Conservation (phyloP, 164 flowering plant species). For the Malania oleifera region DNA sequence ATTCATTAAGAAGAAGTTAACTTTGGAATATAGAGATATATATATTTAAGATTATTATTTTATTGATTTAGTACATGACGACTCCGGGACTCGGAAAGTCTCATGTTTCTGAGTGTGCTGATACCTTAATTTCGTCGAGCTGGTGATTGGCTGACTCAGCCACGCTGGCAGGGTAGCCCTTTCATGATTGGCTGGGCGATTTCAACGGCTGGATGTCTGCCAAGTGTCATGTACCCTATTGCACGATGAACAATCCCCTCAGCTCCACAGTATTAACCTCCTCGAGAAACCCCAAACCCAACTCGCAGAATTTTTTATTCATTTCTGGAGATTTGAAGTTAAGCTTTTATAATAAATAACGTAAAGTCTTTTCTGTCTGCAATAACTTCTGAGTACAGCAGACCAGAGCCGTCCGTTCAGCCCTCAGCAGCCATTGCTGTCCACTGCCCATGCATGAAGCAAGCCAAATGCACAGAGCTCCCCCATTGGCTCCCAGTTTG, state of each 20-base stretch:
- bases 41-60: no score
- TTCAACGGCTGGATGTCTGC: conserved; percentile 8
- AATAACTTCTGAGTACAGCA: conserved; percentile 11
- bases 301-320: background rate
- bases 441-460: conserved; percentile 16
- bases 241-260: conserved; percentile 20
- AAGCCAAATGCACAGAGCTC: conserved; percentile 29
- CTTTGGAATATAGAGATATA: no score
- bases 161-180: conserved; percentile 25
- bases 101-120: background rate
- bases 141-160: conserved; percentile 45
- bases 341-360: background rate
- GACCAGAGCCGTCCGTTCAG: conserved; percentile 33
- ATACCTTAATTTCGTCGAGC: conserved; percentile 59
- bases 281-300: conserved; percentile 2
- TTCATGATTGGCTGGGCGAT: conserved; percentile 32
- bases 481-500: conserved; percentile 29
- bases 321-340: background rate
- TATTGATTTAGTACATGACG: no score
- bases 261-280: conserved; percentile 12
- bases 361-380: conserved; percentile 11
- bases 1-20: no score
- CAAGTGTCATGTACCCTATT: conserved; percentile 18
- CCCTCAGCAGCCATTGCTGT: conserved; percentile 13
- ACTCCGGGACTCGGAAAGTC: background rate